Conservation (phyloP, 257 asterid species). For the Ilex aquifolium region DNA sequence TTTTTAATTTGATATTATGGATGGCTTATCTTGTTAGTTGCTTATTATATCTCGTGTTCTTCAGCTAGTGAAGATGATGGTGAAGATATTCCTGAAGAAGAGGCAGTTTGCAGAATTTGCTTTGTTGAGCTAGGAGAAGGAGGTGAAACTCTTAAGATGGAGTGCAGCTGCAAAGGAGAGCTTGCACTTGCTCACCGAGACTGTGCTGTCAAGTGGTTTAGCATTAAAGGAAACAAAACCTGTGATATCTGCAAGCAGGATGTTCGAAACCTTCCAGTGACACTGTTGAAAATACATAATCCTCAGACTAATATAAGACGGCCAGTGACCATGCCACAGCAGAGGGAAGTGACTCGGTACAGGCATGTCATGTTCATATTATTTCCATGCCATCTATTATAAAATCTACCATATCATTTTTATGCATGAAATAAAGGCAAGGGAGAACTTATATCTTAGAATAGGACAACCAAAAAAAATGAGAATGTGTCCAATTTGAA, state of each 20-base stretch:
- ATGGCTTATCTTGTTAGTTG: not conserved
- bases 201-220: conserved; percentile 93
- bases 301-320: conserved; percentile 53
- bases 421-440: not conserved
- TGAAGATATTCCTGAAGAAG: conserved; percentile 29
- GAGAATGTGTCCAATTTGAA: too few species aligned
- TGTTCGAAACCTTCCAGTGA: conserved; percentile 83
- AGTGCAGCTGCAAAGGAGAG: conserved; percentile 97
- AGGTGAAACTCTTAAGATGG: conserved; percentile 90
- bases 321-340: conserved; percentile 41
- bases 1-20: not conserved
- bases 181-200: conserved; percentile 96
- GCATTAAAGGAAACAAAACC: conserved; percentile 86
- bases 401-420: not conserved
- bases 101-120: conserved; percentile 97
- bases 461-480: too few species aligned
- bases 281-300: conserved; percentile 69
- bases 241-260: conserved; percentile 95
- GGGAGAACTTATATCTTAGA: not conserved
- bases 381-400: not conserved
- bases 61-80: conserved; percentile 46
- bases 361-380: conserved; percentile 47
- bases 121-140: conserved; percentile 90
- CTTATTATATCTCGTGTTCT: conserved; percentile 2
- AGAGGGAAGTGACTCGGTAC: conserved; percentile 53